phyloP scores from a whole-genome alignment of 2,329 filamentous ascomycete species.

The Zopfia rhizophila region DNA sequence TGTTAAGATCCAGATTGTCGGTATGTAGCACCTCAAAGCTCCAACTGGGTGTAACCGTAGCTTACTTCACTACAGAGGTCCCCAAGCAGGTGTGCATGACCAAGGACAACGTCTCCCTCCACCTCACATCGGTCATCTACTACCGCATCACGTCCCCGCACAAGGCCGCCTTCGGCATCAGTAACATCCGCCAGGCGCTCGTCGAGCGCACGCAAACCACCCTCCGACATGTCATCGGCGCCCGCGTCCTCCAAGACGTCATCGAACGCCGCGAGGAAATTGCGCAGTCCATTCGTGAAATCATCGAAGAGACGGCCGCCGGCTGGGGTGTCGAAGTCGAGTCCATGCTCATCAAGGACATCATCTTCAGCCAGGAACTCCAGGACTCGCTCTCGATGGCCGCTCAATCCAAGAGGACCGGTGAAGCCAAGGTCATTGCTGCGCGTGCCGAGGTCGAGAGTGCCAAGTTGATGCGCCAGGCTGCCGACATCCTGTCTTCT shows the following conservation, averaged over 20 bases:
- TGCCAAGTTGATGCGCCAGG: constrained; percentile 89
- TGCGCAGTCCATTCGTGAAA: constrained; percentile 92
- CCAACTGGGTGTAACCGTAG: not conserved
- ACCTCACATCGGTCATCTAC: constrained; percentile 97
- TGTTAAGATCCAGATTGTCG: constrained; percentile 98
- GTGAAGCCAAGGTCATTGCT: constrained; percentile 97
- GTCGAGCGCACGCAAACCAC: constrained; percentile 98
- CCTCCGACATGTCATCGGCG: constrained; percentile 94
- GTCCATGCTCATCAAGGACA: constrained; percentile 99
- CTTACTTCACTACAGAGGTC: constrained; percentile 68
- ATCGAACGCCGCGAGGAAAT: constrained; percentile 99
- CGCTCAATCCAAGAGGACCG: constrained; percentile 97
- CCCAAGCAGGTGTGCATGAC: constrained; percentile 99
- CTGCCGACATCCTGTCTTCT: constrained; percentile 89
- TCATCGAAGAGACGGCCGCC: constrained; percentile 93
- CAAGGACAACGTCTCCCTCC: constrained; percentile 96
- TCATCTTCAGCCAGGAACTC: constrained; percentile 94
- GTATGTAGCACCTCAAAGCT: constrained; percentile 46
- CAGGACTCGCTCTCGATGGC: constrained; percentile 98
- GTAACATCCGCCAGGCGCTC: constrained; percentile 94
- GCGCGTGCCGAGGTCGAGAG: constrained; percentile 96
- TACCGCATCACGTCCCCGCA: constrained; percentile 96
- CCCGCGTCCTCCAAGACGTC: constrained; percentile 94
- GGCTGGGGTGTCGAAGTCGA: constrained; percentile 97
- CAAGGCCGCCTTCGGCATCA: constrained; percentile 96